Evolutionary conservation across 345 rosid genomes (phyloP).

Genomic region (Acer campestre): DNA sequence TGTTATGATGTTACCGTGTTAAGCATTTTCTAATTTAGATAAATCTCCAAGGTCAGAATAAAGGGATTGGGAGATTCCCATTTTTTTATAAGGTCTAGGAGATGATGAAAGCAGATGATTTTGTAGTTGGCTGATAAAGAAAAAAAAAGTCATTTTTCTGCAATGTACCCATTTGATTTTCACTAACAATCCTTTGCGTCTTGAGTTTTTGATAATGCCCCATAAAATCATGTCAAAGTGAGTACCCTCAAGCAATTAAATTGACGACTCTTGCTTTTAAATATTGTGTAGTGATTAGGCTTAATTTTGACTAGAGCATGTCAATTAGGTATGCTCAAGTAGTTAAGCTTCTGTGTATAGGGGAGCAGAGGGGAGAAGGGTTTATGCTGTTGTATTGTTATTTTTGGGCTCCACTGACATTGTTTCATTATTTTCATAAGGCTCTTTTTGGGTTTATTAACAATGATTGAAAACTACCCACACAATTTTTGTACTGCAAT

Average conservation of each 20-base stretch:
- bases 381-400: background rate
- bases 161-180: background rate
- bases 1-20: slow-evolving; percentile 5
- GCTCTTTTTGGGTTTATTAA: background rate
- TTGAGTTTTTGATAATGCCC: background rate
- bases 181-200: no score
- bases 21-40: background rate
- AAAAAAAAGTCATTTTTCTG: background rate
- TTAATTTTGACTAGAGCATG: background rate
- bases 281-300: background rate
- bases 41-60: slow-evolving; percentile 1
- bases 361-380: background rate
- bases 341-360: background rate
- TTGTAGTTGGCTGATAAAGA: slow-evolving; percentile 3
- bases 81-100: background rate
- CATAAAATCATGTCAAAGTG: background rate
- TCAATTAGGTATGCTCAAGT: background rate
- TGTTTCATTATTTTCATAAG: background rate
- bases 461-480: background rate
- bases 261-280: background rate
- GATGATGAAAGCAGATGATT: slow-evolving; percentile 8
- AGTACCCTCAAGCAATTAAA: background rate
- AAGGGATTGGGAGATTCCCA: slow-evolving; percentile 5
- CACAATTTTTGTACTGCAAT: background rate
- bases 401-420: background rate